Evolutionary conservation across 352 stramenopile genomes (phyloP).

Genomic region (Pythium graminicola): DNA sequence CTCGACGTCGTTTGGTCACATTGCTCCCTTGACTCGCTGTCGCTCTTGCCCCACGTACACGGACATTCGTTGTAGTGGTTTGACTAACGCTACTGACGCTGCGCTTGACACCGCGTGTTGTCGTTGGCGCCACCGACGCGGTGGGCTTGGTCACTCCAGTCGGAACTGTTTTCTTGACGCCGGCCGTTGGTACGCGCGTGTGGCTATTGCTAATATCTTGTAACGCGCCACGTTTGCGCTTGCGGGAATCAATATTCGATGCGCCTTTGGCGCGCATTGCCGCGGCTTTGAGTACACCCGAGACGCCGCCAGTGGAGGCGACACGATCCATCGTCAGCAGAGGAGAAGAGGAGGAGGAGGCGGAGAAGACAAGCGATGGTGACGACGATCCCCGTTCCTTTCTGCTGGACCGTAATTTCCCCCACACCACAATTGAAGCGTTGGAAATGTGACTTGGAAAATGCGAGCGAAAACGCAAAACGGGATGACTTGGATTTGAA

Average conservation of each 20-base stretch:
- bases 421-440: conserved; percentile 11
- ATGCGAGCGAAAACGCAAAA: conserved; percentile 26
- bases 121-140: not conserved
- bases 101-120: conserved; percentile 8
- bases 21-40: not conserved
- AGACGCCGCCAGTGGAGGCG: conserved; percentile 3
- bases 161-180: conserved; percentile 25
- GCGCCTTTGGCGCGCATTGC: not conserved
- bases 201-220: conserved; percentile 75
- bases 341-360: conserved; percentile 1
- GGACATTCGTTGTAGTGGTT: conserved; percentile 1
- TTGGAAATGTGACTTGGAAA: conserved; percentile 11
- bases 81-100: conserved; percentile 2
- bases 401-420: conserved; percentile 2
- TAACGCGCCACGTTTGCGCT: conserved; percentile 68
- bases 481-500: conserved; percentile 22
- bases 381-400: not conserved
- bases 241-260: conserved; percentile 26
- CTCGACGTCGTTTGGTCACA: conserved; percentile 25
- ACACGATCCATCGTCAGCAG: conserved; percentile 1
- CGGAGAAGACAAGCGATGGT: not conserved
- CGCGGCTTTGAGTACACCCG: not conserved
- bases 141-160: conserved; percentile 8
- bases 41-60: not conserved
- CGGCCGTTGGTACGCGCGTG: conserved; percentile 26